Evolutionary conservation across 805 yeast genomes (phyloP), one percentile per base, ranked within the genome.

Genomic region (Saccharomycopsis sp.): DNA sequence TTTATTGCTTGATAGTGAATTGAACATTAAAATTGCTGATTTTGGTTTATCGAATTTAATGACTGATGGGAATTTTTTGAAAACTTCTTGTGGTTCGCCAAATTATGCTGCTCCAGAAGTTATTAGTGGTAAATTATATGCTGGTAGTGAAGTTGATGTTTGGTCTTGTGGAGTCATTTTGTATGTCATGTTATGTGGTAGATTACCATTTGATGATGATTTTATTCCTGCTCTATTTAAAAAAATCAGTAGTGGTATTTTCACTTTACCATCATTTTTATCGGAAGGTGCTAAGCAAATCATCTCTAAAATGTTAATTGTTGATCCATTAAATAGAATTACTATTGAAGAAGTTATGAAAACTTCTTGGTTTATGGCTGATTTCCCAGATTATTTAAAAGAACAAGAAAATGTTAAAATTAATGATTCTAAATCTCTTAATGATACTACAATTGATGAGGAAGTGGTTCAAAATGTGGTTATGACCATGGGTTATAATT

Each of bases 81-180:
- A 88, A 57, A 88, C 97, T 2, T 77, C 88, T 51, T 89, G 97
- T 64, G 97, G 97, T 3, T 81, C 94, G 5, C 97, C 97, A 41
- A 89, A 89, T 57, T 88, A 88, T 59, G 96, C 97, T 4, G 96
- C 97, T 0, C 97, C 97, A 1, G 97, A 88, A 61, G 96, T 88
- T 21, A 88, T 88, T 43, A 76, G 88, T 46, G 96, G 96, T 27
- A 86, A 89, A 57, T 68, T 89, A 40, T 89, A 88, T 52, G 97
- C 96, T 2, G 97, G 97, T 8, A 96, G 97, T 2, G 96, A 89
- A 61, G 96, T 89, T 36, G 97, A 88, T 59, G 96, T 88, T 41
- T 88, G 97, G 97, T 82, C 94, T 0, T 83, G 95, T 55, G 97
- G 97, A 53, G 96, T 89, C 30, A 87, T 89, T 36, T 66, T 88